Base-by-base conservation (phyloP, 2,329 filamentous ascomycete species). In the Fusarium bulbicola region DNA sequence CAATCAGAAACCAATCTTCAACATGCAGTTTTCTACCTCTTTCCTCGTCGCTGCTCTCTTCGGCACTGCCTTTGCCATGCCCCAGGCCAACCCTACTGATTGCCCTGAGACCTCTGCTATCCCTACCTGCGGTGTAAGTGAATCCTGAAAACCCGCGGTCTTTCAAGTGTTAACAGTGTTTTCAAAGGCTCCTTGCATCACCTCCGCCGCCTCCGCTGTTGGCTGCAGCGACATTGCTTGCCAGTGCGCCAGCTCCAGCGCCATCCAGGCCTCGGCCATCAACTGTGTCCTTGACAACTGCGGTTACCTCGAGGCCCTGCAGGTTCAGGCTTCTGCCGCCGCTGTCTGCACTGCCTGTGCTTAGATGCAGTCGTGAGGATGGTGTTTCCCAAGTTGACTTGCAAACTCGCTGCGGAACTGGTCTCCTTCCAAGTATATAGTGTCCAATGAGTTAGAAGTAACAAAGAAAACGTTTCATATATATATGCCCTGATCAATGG, bases 311-410 rank as follows among this genome's bases (percentile, higher is more conserved):
- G 50, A 42, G 10, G 72, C 72, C 18, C 58, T 74, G 1, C 36
- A 28, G 1, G 72, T 74, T 12, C 72, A 70, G 36, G 68, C 59
- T 26, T 69, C 72, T 32, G 72, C 72, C 2, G 59, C 64, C n/a
- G 72, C 72, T 30, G 72, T 70, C 13, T 74, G 72, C 59, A 74
- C 71, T 15, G 64, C 72, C 59, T 74, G 72, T 20, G 68, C 71
- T 14, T 74, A 57, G 42, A 20, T 3, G 5, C 4, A 28, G 12
- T 20, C 30, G 3, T 8, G n/a, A 36, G n/a, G 47, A 28, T 18
- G 32, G 24, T 18, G 11, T 20, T n/a, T 28, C 8, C 7, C 7
- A 36, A 37, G 1, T 15, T 28, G 20, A 8, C 30, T 26, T 49
- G 30, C 26, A 11, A n/a, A 20, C 26, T 6, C 34, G 20, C 5